Evolutionary conservation across 1,284 basidiomycete species (phyloP).

Genomic region (Mycena sp.): DNA sequence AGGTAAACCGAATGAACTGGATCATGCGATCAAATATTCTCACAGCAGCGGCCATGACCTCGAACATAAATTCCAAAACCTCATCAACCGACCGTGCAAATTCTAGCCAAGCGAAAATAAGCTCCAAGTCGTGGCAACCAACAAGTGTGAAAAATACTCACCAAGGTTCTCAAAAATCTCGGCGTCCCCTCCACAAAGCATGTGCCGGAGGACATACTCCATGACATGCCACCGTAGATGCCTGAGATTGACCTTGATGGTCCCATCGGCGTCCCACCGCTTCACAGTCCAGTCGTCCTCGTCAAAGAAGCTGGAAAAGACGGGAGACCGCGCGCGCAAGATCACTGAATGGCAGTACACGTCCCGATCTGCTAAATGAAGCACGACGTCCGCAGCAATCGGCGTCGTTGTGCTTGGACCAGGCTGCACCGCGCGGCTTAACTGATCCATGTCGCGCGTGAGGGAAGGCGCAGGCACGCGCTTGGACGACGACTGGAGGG

Average conservation of each 20-base stretch:
- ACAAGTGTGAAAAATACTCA: constrained; percentile 48
- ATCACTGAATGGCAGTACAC: constrained; percentile 82
- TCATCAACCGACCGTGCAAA: constrained; percentile 78
- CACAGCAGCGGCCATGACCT: constrained; percentile 88
- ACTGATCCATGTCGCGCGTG: constrained; percentile 55
- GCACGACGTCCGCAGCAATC: constrained; percentile 75
- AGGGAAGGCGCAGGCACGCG: constrained; percentile 59
- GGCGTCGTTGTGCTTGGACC: constrained; percentile 36
- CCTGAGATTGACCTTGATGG: constrained; percentile 74
- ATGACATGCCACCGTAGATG: constrained; percentile 85
- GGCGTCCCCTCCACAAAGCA: constrained; percentile 84
- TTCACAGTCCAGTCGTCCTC: constrained; percentile 84
- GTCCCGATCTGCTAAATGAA: constrained; percentile 78
- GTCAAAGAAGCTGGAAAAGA: constrained; percentile 90
- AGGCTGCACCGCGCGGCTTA: constrained; percentile 53
- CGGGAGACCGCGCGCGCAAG: constrained; percentile 85
- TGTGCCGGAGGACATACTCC: constrained; percentile 80
- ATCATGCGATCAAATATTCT: constrained; percentile 42
- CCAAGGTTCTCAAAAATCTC: constrained; percentile 82
- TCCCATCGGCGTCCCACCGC: constrained; percentile 66
- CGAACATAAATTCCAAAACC: constrained; percentile 89
- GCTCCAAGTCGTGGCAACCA: constrained; percentile 15
- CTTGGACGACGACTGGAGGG: constrained; percentile 67
- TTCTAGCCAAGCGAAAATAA: constrained; percentile 54
- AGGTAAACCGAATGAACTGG: constrained; percentile 14